A percentile compares a stretch with the other conserved stretches of the same genome.
phyloP scores from a whole-genome alignment of 257 asterid genomes.

The Apocynum venetum region DNA sequence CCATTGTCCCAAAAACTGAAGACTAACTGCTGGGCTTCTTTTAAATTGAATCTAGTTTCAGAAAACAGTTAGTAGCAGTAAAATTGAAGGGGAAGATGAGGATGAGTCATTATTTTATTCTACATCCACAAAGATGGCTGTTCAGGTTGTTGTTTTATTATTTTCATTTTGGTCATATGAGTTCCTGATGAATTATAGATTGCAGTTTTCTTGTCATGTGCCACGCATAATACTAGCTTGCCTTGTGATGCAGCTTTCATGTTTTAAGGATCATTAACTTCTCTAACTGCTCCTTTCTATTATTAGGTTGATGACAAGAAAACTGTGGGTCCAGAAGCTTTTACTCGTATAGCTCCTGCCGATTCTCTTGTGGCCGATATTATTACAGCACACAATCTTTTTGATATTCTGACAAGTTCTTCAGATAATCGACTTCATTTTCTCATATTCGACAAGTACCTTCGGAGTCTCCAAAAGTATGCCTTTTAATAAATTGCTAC shows the following conservation, averaged over 20 bases:
- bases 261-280: not conserved
- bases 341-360: constrained; percentile 90
- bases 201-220: constrained; percentile 1
- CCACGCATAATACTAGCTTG: constrained; percentile 5
- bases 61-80: constrained; percentile 44
- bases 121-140: constrained; percentile 80
- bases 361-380: constrained; percentile 70
- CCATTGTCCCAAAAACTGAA: not conserved
- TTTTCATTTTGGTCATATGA: constrained; percentile 7
- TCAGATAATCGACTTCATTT: constrained; percentile 76
- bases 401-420: constrained; percentile 66
- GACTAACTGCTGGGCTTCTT: not conserved
- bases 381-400: constrained; percentile 85
- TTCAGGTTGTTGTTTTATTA: constrained; percentile 50
- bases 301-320: constrained; percentile 74
- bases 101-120: constrained; percentile 80
- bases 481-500: constrained; percentile 34
- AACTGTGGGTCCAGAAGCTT: constrained; percentile 85
- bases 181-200: constrained; percentile 11
- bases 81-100: constrained; percentile 63
- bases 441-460: constrained; percentile 75
- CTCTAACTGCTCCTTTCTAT: constrained; percentile 24
- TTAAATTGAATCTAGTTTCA: constrained; percentile 24
- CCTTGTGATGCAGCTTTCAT: constrained; percentile 1
- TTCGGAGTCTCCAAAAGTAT: constrained; percentile 81